Percentiles rank a stretch among this genome's conserved stretches.
Evolutionary conservation across 1,139 yeast genomes (phyloP).

Genomic region (Geotrichum fermentans): DNA sequence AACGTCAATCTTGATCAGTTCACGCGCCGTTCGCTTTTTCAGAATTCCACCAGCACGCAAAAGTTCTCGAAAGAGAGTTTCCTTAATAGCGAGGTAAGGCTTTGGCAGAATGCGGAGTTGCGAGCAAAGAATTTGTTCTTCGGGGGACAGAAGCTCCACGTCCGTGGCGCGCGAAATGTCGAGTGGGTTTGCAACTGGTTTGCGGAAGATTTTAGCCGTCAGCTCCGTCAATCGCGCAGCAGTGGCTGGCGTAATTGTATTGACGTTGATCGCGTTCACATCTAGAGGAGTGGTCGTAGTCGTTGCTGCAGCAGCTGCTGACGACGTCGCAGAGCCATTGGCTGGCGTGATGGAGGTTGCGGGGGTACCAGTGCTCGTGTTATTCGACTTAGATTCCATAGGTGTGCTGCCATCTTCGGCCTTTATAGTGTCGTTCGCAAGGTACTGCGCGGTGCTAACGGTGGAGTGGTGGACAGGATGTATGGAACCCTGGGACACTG

Average conservation of each 20-base stretch:
- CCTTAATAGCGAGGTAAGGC: conserved; percentile 89
- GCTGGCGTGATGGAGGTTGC: neutral
- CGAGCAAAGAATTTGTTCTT: conserved; percentile 81
- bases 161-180: conserved; percentile 85
- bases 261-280: conserved; percentile 17
- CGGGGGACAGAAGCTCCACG: conserved; percentile 72
- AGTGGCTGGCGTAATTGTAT: conserved; percentile 18
- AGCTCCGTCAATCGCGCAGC: conserved; percentile 16
- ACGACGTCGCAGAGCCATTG: neutral
- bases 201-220: conserved; percentile 26
- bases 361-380: neutral
- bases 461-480: conserved; percentile 16
- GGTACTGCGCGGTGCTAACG: conserved; percentile 3
- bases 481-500: conserved; percentile 8
- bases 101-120: conserved; percentile 83
- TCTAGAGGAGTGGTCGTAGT: conserved; percentile 9
- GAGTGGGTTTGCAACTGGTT: conserved; percentile 35
- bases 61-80: conserved; percentile 80
- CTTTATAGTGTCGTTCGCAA: conserved; percentile 9
- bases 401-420: neutral
- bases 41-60: conserved; percentile 77
- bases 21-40: conserved; percentile 80
- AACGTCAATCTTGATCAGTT: conserved; percentile 76
- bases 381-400: neutral
- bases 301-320: conserved; percentile 16